Base-by-base conservation (phyloP, 225 moss, liverwort and hornwort genomes). In the Rhytidiadelphus loreus region DNA sequence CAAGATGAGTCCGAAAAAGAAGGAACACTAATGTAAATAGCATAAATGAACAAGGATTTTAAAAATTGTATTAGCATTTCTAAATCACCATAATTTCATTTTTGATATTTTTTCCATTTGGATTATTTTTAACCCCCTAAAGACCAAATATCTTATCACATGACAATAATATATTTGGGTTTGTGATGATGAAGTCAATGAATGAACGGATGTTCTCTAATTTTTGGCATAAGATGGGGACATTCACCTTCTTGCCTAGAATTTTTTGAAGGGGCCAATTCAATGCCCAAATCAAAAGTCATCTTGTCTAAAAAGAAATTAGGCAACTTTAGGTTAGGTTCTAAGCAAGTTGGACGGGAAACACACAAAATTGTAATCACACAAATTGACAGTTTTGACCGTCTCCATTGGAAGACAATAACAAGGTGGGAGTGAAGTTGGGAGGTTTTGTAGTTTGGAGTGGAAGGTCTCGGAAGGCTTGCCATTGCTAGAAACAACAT, bases 31-130 rank as follows among this genome's bases (percentile, higher is more conserved):
- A 5, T 43, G 2, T 43, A 2, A 43, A 44, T 44, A 44, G 6
- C 3, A 71, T 71, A 71, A 43, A 71, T 71, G 9, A 72, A 43
- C 0, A 43, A 71, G 9, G 43, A 43, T 43, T 71, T 43, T 0
- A 16, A 43, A n/a, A 71, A 43, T 0, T 0, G 0, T 28, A 16
- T 0, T 0, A 16, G 0, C 3, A 43, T 16, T 43, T 2, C 26
- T 72, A 9, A 44, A 28, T 72, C 16, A 28, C 6, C 1, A 44
- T 29, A 17, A 72, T 16, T 44, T 44, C 4, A 17, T 17, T 72
- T 17, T 29, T 29, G 3, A 44, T 44, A 44, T 11, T 73, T 44
- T 29, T 11, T 11, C 7, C 11, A 17, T 29, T 73, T 18, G 11
- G 3, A 44, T 44, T 10, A 72, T 16, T 2, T 8, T 43, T 29